Base-by-base conservation (phyloP, 2,329 filamentous ascomycete genomes). In the Cordyceps sp. region DNA sequence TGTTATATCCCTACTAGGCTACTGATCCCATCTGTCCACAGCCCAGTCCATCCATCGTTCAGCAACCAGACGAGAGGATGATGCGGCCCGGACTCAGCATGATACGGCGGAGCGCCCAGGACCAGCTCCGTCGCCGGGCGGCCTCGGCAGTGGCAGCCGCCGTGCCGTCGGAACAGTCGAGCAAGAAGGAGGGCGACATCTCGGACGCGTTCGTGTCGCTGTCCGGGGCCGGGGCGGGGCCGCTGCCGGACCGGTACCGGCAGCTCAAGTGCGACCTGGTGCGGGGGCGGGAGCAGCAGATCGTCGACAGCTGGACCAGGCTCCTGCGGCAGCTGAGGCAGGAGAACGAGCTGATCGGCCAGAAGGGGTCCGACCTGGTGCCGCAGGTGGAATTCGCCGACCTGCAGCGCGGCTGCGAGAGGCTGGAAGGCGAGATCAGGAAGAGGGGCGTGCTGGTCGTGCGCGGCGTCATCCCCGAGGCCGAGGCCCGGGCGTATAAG, bases 401-500 rank as follows among this genome's bases (percentile, higher is more conserved):
- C 6, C 46, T 72, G 1, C 51, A 62, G 1, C 46, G 45, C 0
- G 59, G 59, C 3, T 40, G 63, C 3, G 33, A 37, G 7, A 37
- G 31, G 0, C 31, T 58, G 8, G 51, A 50, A 24, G 57, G 54
- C 2, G 71, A 74, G 37, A 64, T 81, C 21, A 54, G 57, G 36
- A 70, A 73, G 41, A 61, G 74, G 2, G 78, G 77, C 8, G 67
- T 63, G 1, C 67, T 69, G 1, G 70, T 85, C 2, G 60, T 85
- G 16, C 62, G 69, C 27, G 71, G 71, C 10, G 78, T 83, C 4
- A 52, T 85, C 12, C 66, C 73, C 0, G 65, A 72, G 40, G 50
- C 57, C 2, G 68, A 78, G 46, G 78, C 78, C 0, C 54, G 77
- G 30, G 59, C 55, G 2, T 79, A 73, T 43, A 85, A 85, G 52